Evolutionary conservation across 2,329 filamentous ascomycete species (phyloP).

Genomic region (Tolypocladium tundrense): DNA sequence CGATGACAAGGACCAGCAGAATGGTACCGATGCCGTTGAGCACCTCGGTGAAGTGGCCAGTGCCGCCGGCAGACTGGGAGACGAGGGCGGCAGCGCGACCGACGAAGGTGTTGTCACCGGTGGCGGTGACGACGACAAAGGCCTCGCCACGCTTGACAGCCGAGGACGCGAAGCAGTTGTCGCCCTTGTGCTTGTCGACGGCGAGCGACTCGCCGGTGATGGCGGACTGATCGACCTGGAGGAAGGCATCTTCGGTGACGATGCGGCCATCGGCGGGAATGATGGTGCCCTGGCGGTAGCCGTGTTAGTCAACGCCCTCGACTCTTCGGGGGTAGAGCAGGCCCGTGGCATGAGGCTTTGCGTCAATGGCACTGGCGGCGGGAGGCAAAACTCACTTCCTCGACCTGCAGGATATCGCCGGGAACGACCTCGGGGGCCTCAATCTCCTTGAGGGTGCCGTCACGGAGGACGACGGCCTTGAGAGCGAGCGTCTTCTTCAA

Average conservation of each 20-base stretch:
- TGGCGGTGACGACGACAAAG: conserved; percentile 71
- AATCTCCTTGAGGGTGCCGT: conserved; percentile 64
- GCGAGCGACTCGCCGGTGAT: conserved; percentile 89
- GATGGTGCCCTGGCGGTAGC: conserved; percentile 58
- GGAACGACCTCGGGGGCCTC: conserved; percentile 78
- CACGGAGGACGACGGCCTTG: conserved; percentile 79
- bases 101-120: conserved; percentile 84
- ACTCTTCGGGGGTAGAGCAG: not conserved
- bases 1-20: conserved; percentile 67
- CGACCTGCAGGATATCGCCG: conserved; percentile 80
- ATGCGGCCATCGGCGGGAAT: conserved; percentile 83
- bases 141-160: conserved; percentile 85
- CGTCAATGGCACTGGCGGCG: not conserved
- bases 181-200: conserved; percentile 76
- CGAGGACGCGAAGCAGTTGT: conserved; percentile 76
- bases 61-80: conserved; percentile 60
- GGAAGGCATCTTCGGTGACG: conserved; percentile 71
- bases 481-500: conserved; percentile 84
- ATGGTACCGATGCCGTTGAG: conserved; percentile 78
- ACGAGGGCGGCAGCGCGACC: conserved; percentile 82
- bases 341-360: not conserved
- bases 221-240: conserved; percentile 85
- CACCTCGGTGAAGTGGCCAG: conserved; percentile 85
- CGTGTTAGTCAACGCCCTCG: not conserved
- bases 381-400: conserved; percentile 40